phyloP scores from a whole-genome alignment of 2,329 filamentous ascomycete genomes.

The Graphium sp. region DNA sequence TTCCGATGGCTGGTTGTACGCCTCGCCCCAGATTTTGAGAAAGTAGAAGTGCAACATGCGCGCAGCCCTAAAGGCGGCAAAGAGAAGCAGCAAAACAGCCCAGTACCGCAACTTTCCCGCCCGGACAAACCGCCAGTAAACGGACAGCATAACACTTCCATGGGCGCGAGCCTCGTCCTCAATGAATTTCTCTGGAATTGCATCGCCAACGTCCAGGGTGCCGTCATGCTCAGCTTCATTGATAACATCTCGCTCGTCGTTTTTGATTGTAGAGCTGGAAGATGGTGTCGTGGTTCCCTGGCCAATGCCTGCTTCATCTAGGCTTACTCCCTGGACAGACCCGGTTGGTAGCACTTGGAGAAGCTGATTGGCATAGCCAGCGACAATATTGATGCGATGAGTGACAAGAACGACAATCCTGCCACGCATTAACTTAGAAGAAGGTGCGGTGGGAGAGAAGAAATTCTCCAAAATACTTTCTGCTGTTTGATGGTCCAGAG shows the following conservation, averaged over 20 bases:
- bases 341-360: slow-evolving; percentile 55
- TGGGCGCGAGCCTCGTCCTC: slow-evolving; percentile 60
- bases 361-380: slow-evolving; percentile 55
- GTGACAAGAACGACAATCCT: slow-evolving; percentile 68
- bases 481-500: slow-evolving; percentile 45
- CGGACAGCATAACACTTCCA: slow-evolving; percentile 55
- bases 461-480: slow-evolving; percentile 46
- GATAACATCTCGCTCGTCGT: slow-evolving; percentile 8
- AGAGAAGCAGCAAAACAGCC: slow-evolving; percentile 43
- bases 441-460: slow-evolving; percentile 26
- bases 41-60: slow-evolving; percentile 61
- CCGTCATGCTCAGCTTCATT: too few relatives aligned
- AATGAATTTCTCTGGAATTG: slow-evolving; percentile 57
- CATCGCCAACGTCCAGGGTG: slow-evolving; percentile 12
- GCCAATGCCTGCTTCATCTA: too few relatives aligned
- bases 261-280: too few relatives aligned
- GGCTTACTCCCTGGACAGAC: slow-evolving; percentile 28
- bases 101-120: slow-evolving; percentile 65
- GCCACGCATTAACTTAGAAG: slow-evolving; percentile 28
- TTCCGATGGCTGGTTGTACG: slow-evolving; percentile 29
- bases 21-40: slow-evolving; percentile 74
- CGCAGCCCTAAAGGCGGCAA: slow-evolving; percentile 45
- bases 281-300: too few relatives aligned
- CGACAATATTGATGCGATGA: slow-evolving; percentile 62
- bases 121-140: slow-evolving; percentile 77